Conservation (phyloP, 1,284 basidiomycete genomes). For the Naganishia sp. region DNA sequence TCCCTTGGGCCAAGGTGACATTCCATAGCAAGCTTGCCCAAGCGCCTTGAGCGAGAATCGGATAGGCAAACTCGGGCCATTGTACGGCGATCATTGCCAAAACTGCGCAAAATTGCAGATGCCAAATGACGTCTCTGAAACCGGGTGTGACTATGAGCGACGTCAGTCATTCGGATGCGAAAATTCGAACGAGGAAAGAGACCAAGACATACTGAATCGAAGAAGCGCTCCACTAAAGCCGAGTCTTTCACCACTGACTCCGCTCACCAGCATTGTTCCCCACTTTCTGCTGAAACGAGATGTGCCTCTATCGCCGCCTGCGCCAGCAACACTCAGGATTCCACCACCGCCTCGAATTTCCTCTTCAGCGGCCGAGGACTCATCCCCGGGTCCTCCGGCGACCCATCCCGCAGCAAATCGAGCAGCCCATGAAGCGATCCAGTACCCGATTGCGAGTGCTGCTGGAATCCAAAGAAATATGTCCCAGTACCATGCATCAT, state of each 20-base stretch:
- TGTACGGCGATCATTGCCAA: constrained; percentile 89
- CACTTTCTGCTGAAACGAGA: constrained; percentile 55
- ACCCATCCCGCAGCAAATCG: constrained; percentile 78
- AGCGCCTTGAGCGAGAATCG: constrained; percentile 76
- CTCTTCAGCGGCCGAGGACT: constrained; percentile 52
- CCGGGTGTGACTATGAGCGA: constrained; percentile 75
- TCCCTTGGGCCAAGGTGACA: constrained; percentile 65
- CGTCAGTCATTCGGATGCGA: neutral
- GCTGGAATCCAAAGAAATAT: constrained; percentile 83
- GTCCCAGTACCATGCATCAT: constrained; percentile 66
- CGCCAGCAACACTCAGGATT: constrained; percentile 21
- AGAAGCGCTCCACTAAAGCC: constrained; percentile 81
- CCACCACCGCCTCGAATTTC: constrained; percentile 58
- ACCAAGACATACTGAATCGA: constrained; percentile 69
- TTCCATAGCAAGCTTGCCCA: constrained; percentile 88
- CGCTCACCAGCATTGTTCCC: constrained; percentile 86
- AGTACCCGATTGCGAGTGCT: constrained; percentile 74
- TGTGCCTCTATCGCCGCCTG: constrained; percentile 18
- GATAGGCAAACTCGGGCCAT: constrained; percentile 91
- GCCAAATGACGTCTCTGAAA: constrained; percentile 85
- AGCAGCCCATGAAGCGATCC: constrained; percentile 74
- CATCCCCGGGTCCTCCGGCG: constrained; percentile 44
- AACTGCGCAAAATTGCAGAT: constrained; percentile 74
- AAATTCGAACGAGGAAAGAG: constrained; percentile 6
- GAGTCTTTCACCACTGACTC: constrained; percentile 85